Evolutionary conservation across 2,329 filamentous ascomycete genomes (phyloP).

Genomic region (Diplodia mutila): DNA sequence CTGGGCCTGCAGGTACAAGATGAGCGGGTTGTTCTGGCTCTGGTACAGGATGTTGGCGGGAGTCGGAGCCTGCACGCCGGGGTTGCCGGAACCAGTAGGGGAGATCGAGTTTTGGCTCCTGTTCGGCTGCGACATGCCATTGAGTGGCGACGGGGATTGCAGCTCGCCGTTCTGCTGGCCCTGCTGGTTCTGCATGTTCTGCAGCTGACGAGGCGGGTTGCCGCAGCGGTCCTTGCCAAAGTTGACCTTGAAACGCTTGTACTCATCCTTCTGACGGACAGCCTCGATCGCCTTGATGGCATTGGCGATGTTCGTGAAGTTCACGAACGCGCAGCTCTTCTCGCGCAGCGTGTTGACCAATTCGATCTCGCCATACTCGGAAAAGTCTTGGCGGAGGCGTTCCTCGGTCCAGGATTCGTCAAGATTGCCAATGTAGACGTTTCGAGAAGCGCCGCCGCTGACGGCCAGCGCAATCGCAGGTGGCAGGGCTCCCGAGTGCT

Average conservation of each 20-base stretch:
- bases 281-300: slow-evolving; percentile 99
- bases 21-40: slow-evolving; percentile 82
- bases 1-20: slow-evolving; percentile 88
- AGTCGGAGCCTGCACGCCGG: slow-evolving; percentile 64
- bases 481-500: slow-evolving; percentile 94
- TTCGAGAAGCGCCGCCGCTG: slow-evolving; percentile 94
- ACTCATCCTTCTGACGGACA: slow-evolving; percentile 91
- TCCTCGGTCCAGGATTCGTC: slow-evolving; percentile 98
- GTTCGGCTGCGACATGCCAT: slow-evolving; percentile 57
- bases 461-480: slow-evolving; percentile 95
- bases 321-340: slow-evolving; percentile 99
- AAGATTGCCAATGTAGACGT: slow-evolving; percentile 96
- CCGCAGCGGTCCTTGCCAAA: slow-evolving; percentile 98
- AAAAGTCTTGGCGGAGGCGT: slow-evolving; percentile 91
- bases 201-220: slow-evolving; percentile 88
- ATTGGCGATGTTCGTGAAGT: slow-evolving; percentile 99
- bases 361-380: slow-evolving; percentile 97
- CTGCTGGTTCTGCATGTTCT: slow-evolving; percentile 60
- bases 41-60: slow-evolving; percentile 78
- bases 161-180: slow-evolving; percentile 67
- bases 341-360: slow-evolving; percentile 94
- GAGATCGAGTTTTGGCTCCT: slow-evolving; percentile 60
- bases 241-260: slow-evolving; percentile 99
- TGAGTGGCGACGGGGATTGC: slow-evolving; percentile 60
- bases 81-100: slow-evolving; percentile 59